Base-by-base conservation (phyloP, 2,329 filamentous ascomycete species). In the Pochonia chlamydosporia region DNA sequence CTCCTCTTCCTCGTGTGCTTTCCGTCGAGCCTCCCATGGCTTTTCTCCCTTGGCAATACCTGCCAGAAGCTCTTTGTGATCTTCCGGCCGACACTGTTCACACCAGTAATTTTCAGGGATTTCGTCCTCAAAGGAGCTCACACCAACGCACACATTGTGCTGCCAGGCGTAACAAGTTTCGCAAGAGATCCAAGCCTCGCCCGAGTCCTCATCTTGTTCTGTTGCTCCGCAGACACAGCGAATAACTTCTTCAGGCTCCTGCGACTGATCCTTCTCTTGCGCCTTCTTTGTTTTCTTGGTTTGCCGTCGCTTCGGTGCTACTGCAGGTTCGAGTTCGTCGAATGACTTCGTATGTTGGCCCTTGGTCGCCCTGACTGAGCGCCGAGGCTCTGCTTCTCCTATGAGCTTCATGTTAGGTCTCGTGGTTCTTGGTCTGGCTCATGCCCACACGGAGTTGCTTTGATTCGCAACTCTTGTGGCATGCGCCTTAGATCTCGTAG, bases 351-450 rank as follows among this genome's bases (percentile, higher is more conserved):
- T 85, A 68, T 97, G 90, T 60, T 96, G 91, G 63, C 93, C 93
- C 65, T 99, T 99, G 54, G 93, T 99, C 59, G 92, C 90, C 61
- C 93, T 87, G 55, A 93, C 91, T 37, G 93, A 99, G 63, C 93
- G 88, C 66, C 93, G 86, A 49, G 90, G 88, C 78, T 96, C 92
- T 49, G 71, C 66, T 67, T 82, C 76, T 63, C 66, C 65, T 68
- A 57, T 26, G 20, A 10, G 36, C n/a, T 16, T 6, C n/a, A 28
- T 39, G 49, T 56, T 41, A 56, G 54, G 47, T 41, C 2, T 35
- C 21, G 11, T 44, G 18, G 40, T 51, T 52, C 30, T 52, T 42
- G 49, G 25, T 33, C 14, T 35, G 36, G 49, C 33, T 42, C 31
- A 24, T 44, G 18, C 20, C 42, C 4, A 23, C 30, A 11, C 23